Evolutionary conservation across 306 rosid species (phyloP).

Genomic region (Pyrus betulifolia): DNA sequence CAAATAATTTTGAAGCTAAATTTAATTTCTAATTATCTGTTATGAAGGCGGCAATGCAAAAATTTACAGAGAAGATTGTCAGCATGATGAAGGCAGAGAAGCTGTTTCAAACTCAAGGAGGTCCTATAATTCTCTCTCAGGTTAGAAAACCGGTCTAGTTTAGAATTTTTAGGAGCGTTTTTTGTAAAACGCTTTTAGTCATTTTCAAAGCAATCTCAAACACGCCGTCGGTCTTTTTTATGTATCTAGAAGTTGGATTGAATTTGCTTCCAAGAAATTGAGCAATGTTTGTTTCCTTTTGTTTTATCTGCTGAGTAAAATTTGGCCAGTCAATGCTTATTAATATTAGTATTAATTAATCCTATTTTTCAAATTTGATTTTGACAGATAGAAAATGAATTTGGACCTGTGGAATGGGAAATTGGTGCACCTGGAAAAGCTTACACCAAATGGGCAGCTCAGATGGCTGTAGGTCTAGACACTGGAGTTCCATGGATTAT

Average conservation of each 20-base stretch:
- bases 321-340: not conserved
- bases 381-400: constrained; percentile 87
- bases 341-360: not conserved
- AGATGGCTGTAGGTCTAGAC: constrained; percentile 79
- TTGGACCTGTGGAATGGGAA: constrained; percentile 86
- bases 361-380: not conserved
- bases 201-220: too few species aligned
- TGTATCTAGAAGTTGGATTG: constrained; percentile 11
- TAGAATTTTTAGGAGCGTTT: not conserved
- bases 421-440: constrained; percentile 86
- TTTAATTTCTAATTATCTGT: constrained; percentile 4
- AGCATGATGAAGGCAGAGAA: constrained; percentile 74
- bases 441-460: constrained; percentile 79
- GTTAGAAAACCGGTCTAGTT: constrained; percentile 15
- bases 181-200: too few species aligned
- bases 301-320: not conserved
- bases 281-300: not conserved
- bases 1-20: not conserved
- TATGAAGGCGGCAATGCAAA: constrained; percentile 81
- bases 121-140: constrained; percentile 92
- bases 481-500: constrained; percentile 98
- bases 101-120: constrained; percentile 82
- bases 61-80: constrained; percentile 71
- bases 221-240: not conserved
- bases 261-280: not conserved